Conservation (phyloP, 2,329 filamentous ascomycete species). For the Epichloe coenophiala region DNA sequence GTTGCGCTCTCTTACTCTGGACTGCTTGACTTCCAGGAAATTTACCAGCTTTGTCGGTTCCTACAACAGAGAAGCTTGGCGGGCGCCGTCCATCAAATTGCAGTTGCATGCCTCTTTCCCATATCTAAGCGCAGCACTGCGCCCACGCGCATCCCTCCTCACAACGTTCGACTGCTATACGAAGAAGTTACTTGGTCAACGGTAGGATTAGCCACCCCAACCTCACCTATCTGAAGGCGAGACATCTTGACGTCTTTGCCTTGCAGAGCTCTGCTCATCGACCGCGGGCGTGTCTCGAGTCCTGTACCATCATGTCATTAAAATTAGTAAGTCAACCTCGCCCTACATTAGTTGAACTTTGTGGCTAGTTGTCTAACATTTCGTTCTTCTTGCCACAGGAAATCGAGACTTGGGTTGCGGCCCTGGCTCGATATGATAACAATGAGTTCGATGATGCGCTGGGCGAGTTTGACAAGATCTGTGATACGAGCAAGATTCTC, state of each 20-base stretch:
- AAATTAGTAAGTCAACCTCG: constrained; percentile 37
- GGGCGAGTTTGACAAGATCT: constrained; percentile 69
- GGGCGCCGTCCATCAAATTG: background rate
- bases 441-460: constrained; percentile 92
- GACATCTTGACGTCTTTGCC: background rate
- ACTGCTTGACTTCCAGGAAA: background rate
- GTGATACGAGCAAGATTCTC: constrained; percentile 93
- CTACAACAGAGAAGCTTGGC: background rate
- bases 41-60: background rate
- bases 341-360: background rate
- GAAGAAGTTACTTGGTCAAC: background rate
- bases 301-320: constrained; percentile 34
- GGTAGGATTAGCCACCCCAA: background rate
- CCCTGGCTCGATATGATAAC: constrained; percentile 85
- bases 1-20: background rate
- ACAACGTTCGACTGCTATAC: background rate
- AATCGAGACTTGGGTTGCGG: constrained; percentile 97
- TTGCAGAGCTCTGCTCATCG: background rate
- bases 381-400: constrained; percentile 43
- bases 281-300: background rate
- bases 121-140: background rate
- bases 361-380: background rate
- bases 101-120: background rate
- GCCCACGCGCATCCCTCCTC: background rate
- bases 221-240: background rate